Conservation (phyloP, 805 yeast genomes). For the Ogataea thermomethanolica region DNA sequence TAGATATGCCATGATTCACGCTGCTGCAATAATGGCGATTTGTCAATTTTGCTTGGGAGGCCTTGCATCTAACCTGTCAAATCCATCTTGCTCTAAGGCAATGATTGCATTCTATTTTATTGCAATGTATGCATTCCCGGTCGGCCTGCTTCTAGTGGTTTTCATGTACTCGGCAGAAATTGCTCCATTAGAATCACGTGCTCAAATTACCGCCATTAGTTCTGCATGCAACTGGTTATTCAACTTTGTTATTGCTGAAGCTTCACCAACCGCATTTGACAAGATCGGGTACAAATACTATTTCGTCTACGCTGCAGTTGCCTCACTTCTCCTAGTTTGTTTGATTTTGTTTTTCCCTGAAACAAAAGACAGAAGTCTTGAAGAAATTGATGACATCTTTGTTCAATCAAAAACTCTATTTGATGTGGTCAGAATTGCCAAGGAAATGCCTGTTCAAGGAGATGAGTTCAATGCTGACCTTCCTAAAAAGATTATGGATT, state of each 20-base stretch:
- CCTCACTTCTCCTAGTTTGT: neutral
- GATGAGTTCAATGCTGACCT: neutral
- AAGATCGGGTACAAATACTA: conserved; percentile 50
- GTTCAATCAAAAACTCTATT: neutral
- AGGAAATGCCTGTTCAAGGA: neutral
- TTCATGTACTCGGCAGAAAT: conserved; percentile 44
- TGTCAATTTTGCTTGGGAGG: neutral
- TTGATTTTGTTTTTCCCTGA: conserved; percentile 48
- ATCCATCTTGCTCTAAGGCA: neutral
- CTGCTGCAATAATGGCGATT: conserved; percentile 1
- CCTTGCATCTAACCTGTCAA: neutral
- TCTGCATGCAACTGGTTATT: conserved; percentile 70
- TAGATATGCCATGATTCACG: conserved; percentile 1
- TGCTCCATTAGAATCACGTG: conserved; percentile 62
- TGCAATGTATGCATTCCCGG: conserved; percentile 4
- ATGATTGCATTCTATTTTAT: conserved; percentile 3
- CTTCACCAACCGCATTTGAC: conserved; percentile 46
- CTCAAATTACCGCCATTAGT: conserved; percentile 57
- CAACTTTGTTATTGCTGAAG: conserved; percentile 46
- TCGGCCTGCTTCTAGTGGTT: conserved; percentile 3
- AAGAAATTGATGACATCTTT: conserved; percentile 61
- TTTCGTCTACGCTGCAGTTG: conserved; percentile 2
- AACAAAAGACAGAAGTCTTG: conserved; percentile 58
- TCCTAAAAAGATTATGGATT: neutral
- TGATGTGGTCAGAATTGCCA: neutral